phyloP scores from a whole-genome alignment of 139 green algal genomes.

The Volvox reticuliferus region DNA sequence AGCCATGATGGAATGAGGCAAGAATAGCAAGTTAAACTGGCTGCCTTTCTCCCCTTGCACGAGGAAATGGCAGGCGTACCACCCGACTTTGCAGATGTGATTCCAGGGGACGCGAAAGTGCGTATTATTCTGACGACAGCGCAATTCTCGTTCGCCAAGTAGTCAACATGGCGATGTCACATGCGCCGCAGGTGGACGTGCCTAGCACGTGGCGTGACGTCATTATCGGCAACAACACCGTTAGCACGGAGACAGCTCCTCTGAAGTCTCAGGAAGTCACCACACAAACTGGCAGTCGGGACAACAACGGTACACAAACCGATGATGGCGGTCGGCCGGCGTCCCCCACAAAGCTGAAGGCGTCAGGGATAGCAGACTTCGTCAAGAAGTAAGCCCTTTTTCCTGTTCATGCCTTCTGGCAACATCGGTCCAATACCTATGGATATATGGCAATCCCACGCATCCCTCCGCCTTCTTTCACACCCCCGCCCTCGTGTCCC shows the following conservation, averaged over 20 bases:
- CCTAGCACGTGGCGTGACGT: conserved; percentile 10
- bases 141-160: too few species aligned
- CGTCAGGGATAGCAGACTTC: conserved; percentile 11
- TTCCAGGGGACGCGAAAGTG: not conserved
- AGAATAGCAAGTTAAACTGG: conserved; percentile 24
- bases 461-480: too few species aligned
- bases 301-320: conserved; percentile 36
- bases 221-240: not conserved
- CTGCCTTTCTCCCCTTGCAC: conserved; percentile 3
- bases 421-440: too few species aligned
- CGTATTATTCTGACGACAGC: not conserved
- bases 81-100: not conserved
- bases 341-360: conserved; percentile 4
- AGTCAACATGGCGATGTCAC: not conserved
- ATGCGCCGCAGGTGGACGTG: conserved; percentile 26
- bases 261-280: not conserved
- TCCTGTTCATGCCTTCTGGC: too few species aligned
- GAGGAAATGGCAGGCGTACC: conserved; percentile 6
- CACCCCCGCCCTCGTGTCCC: too few species aligned
- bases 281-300: conserved; percentile 29
- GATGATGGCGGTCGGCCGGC: not conserved
- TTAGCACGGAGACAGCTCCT: conserved; percentile 17
- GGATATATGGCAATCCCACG: too few species aligned
- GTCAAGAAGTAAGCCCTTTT: conserved; percentile 1
- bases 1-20: not conserved